Base-by-base conservation (phyloP, 2,329 filamentous ascomycete species). In the Golovinomyces cichoracearum region DNA sequence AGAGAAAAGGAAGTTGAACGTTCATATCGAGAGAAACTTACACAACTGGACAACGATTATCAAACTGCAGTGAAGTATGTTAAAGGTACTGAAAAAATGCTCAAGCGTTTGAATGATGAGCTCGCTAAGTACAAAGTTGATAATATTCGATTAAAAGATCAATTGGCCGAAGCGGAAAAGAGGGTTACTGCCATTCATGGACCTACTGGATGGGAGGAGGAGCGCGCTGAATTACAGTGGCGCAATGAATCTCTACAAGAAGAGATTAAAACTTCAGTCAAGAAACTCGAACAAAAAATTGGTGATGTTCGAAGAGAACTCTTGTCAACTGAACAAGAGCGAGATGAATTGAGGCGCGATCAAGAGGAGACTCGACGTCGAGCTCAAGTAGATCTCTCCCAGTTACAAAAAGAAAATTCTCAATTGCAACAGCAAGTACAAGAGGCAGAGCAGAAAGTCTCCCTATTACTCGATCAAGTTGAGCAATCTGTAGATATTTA, bases 81-180 rank as follows among this genome's bases (percentile, higher is more conserved):
- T 56, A 92, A 93, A 64, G 90, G 90, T 50, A 95, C 90, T 1
- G 90, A 98, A 65, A 95, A 94, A 72, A 94, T 98, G 85, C 74
- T 98, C 45, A 86, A 90, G 64, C 88, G 92, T 63, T 88, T 98
- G 71, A 95, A 95, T 67, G 85, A 94, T 58, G 90, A 98, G 65
- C 70, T 98, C n/a, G 72, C 80, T 49, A 83, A 85, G 50, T 90
- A 92, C 65, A 95, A 95, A 70, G 66, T 76, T 12, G 81, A 90
- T 52, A 94, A 94, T 58, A 68, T 71, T 17, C 80, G 81, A 51
- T 69, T 98, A 37, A 86, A 90, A 63, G 73, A 76, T 44, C 84
- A 94, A 58, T 68, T 94, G n/a, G 72, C 80, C 33, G 70, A 73
- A 48, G 68, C 77, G 48, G 78, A 74, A 62, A 75, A 71, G 55